Conservation (phyloP, 2,329 filamentous ascomycete genomes). For the Cryoendolithus antarcticus region DNA sequence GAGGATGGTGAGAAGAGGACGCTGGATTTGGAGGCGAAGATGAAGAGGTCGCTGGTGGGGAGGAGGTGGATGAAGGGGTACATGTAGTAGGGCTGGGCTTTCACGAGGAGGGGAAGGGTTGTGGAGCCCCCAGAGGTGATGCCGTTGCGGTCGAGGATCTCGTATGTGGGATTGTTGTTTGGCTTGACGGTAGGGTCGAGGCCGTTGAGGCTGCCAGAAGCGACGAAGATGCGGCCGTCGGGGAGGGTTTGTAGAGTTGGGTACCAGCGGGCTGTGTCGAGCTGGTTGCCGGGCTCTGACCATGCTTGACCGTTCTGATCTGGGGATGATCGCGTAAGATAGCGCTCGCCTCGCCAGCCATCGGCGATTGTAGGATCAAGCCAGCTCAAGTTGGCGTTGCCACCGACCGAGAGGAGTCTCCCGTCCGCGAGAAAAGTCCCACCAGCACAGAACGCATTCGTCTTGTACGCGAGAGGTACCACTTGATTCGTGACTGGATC, state of each 20-base stretch:
- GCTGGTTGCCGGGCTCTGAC: conserved; percentile 42
- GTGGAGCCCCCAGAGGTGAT: conserved; percentile 36
- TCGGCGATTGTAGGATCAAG: too few relatives aligned
- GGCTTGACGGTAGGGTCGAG: conserved; percentile 39
- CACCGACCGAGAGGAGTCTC: too few relatives aligned
- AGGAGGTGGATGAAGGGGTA: conserved; percentile 51
- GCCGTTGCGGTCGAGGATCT: conserved; percentile 41
- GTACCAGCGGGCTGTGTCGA: conserved; percentile 46
- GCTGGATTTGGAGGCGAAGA: conserved; percentile 44
- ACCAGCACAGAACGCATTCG: too few relatives aligned
- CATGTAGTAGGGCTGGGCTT: conserved; percentile 53
- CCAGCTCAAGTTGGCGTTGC: too few relatives aligned
- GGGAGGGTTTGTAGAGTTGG: conserved; percentile 44
- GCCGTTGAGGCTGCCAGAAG: conserved; percentile 46
- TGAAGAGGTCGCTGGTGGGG: conserved; percentile 43
- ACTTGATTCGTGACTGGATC: too few relatives aligned
- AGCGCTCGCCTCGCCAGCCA: conserved; percentile 35
- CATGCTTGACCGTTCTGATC: conserved; percentile 40
- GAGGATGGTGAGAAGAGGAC: conserved; percentile 44
- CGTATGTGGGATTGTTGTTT: conserved; percentile 53
- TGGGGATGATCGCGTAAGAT: conserved; percentile 35
- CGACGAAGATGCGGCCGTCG: conserved; percentile 44
- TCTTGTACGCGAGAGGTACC: too few relatives aligned
- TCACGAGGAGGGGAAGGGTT: conserved; percentile 40
- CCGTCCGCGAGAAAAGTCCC: too few relatives aligned